Percentiles rank a stretch among this genome's conserved stretches.
These are phyloP conservation scores for Podospora bellae-mahoneyi DNA, from an alignment of 495 filamentous ascomycete species.

Conservation along the genomic window DNA sequence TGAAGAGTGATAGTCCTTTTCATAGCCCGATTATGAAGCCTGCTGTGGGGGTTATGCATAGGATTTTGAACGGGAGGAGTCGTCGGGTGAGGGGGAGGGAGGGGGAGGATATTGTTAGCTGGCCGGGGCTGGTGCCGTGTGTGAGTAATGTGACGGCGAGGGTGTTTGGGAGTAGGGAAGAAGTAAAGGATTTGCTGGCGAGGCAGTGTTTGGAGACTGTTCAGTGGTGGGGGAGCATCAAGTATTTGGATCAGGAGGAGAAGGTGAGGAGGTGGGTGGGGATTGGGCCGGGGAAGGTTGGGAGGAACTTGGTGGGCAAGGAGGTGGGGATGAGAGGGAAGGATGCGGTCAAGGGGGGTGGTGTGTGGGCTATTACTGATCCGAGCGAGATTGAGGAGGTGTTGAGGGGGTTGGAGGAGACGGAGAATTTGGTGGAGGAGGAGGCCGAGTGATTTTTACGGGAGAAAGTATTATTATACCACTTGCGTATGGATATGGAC, in stretches of 20 bases:
- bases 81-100: conserved; percentile 44
- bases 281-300: conserved; percentile 92
- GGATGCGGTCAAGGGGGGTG: conserved; percentile 76
- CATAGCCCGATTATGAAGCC: conserved; percentile 92
- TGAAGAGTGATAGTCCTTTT: conserved; percentile 90
- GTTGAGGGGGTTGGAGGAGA: conserved; percentile 68
- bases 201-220: conserved; percentile 84
- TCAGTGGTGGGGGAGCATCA: conserved; percentile 87
- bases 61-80: conserved; percentile 55
- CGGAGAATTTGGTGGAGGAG: conserved; percentile 53
- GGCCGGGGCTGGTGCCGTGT: conserved; percentile 70
- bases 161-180: conserved; percentile 68
- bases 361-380: conserved; percentile 88
- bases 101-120: conserved; percentile 56
- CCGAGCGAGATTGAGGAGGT: conserved; percentile 78
- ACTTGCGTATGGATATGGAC: neutral
- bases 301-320: conserved; percentile 89
- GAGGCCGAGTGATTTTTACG: conserved; percentile 26
- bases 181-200: conserved; percentile 73
- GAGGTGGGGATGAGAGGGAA: conserved; percentile 83
- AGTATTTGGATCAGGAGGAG: conserved; percentile 80
- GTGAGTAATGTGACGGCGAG: conserved; percentile 80
- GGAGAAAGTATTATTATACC: neutral
- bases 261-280: conserved; percentile 87
- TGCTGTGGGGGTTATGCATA: conserved; percentile 67